Conservation (phyloP, 2,329 filamentous ascomycete genomes). For the Esteya vermicola region DNA sequence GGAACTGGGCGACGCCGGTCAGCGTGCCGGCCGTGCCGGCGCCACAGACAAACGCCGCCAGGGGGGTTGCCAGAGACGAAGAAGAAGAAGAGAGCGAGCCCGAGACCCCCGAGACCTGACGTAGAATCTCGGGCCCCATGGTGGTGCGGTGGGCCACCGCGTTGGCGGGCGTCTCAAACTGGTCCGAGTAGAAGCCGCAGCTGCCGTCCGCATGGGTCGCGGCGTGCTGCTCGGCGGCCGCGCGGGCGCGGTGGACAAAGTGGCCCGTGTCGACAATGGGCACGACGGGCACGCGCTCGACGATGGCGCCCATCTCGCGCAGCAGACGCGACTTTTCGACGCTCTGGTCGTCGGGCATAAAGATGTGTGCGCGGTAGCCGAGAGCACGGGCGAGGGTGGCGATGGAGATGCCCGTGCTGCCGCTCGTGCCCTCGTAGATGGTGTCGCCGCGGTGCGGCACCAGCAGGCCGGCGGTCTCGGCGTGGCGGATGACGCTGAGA, state of each 20-base stretch:
- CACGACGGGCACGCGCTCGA: slow-evolving; percentile 79
- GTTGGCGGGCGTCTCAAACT: slow-evolving; percentile 88
- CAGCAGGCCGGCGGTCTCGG: slow-evolving; percentile 64
- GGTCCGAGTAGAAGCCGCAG: slow-evolving; percentile 83
- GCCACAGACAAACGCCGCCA: slow-evolving; percentile 85
- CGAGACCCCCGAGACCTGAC: too few species aligned
- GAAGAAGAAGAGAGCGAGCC: too few species aligned
- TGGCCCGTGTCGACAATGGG: slow-evolving; percentile 89
- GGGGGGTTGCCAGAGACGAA: slow-evolving; percentile 27
- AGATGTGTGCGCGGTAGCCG: slow-evolving; percentile 89
- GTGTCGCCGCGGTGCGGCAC: slow-evolving; percentile 74
- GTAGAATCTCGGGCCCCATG: slow-evolving; percentile 81
- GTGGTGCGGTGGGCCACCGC: slow-evolving; percentile 68
- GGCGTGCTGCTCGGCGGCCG: slow-evolving; percentile 63
- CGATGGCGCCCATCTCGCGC: slow-evolving; percentile 76
- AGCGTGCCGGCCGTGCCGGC: slow-evolving; percentile 93
- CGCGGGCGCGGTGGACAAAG: slow-evolving; percentile 83
- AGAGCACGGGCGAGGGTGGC: slow-evolving; percentile 76
- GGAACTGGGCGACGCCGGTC: slow-evolving; percentile 66
- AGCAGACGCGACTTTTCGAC: slow-evolving; percentile 82
- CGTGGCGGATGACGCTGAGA: slow-evolving; percentile 71
- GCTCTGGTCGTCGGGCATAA: slow-evolving; percentile 89
- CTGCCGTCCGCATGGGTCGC: slow-evolving; percentile 40
- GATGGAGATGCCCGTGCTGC: slow-evolving; percentile 89
- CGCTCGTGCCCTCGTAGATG: slow-evolving; percentile 94